phyloP scores from a whole-genome alignment of 805 yeast species.

The Suhomyces canberraensis region DNA sequence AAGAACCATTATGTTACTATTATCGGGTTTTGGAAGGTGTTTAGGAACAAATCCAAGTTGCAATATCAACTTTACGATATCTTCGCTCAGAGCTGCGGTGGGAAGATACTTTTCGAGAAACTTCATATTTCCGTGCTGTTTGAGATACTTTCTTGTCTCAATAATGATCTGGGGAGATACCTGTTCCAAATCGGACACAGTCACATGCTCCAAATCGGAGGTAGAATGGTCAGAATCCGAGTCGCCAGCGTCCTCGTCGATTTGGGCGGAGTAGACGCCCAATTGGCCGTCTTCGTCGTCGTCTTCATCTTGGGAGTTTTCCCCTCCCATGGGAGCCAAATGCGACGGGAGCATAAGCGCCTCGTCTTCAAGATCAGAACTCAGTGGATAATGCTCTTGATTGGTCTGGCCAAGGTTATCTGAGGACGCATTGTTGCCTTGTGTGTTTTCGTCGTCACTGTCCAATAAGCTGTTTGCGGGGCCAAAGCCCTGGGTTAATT shows the following conservation, averaged over 20 bases:
- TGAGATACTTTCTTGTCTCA: slow-evolving; percentile 46
- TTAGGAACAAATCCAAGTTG: slow-evolving; percentile 58
- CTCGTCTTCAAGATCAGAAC: background rate
- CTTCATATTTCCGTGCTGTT: slow-evolving; percentile 53
- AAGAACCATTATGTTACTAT: slow-evolving; percentile 43
- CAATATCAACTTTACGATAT: slow-evolving; percentile 53
- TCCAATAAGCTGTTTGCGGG: slow-evolving; percentile 4
- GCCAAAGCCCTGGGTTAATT: slow-evolving; percentile 10
- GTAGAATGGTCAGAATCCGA: background rate
- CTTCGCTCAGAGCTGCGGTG: slow-evolving; percentile 53
- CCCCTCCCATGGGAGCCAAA: background rate
- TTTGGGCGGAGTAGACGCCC: background rate
- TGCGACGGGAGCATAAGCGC: slow-evolving; percentile 1
- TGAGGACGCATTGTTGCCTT: slow-evolving; percentile 1
- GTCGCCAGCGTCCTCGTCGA: slow-evolving; percentile 4
- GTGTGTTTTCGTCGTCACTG: slow-evolving; percentile 6
- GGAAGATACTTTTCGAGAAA: slow-evolving; percentile 66
- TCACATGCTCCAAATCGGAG: slow-evolving; percentile 3
- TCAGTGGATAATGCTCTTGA: slow-evolving; percentile 1
- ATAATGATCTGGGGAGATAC: slow-evolving; percentile 10
- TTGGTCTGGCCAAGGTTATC: background rate
- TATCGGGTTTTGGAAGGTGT: slow-evolving; percentile 34
- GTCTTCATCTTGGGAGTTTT: background rate
- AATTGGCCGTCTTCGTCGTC: slow-evolving; percentile 3
- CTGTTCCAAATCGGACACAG: slow-evolving; percentile 4